These are phyloP conservation scores for Pichia inconspicua DNA, from an alignment of 1,139 yeast species.

Conservation along the genomic window DNA sequence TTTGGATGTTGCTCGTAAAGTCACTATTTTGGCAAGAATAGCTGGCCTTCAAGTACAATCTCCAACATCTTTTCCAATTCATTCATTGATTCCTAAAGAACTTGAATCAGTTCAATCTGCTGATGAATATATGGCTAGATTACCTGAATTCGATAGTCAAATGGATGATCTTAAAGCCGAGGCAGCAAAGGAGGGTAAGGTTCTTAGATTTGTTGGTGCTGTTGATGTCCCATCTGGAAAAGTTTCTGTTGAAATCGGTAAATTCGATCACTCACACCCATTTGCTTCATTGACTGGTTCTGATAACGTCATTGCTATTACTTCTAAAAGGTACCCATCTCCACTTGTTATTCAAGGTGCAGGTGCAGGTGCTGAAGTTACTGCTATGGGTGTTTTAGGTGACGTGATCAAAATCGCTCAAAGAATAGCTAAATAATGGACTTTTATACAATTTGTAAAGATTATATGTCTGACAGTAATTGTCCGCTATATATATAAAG, in stretches of 20 bases:
- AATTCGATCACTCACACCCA: slow-evolving; percentile 82
- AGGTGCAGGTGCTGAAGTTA: slow-evolving; percentile 98
- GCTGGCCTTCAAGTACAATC: slow-evolving; percentile 80
- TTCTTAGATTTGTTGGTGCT: slow-evolving; percentile 85
- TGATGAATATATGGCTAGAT: slow-evolving; percentile 67
- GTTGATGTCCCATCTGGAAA: slow-evolving; percentile 65
- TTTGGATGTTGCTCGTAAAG: slow-evolving; percentile 95
- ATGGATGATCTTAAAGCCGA: slow-evolving; percentile 69
- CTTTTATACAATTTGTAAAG: too few relatives aligned
- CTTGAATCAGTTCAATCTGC: slow-evolving; percentile 69
- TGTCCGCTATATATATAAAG: too few relatives aligned
- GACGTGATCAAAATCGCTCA: slow-evolving; percentile 88
- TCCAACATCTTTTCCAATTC: slow-evolving; percentile 95
- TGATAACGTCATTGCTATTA: slow-evolving; percentile 89
- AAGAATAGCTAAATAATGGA: slow-evolving; percentile 45
- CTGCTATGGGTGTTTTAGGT: slow-evolving; percentile 96
- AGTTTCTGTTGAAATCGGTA: slow-evolving; percentile 82
- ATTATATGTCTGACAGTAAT: too few relatives aligned
- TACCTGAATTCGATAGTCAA: slow-evolving; percentile 77
- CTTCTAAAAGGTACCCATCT: slow-evolving; percentile 82
- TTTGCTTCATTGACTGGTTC: slow-evolving; percentile 94
- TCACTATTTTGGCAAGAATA: slow-evolving; percentile 87
- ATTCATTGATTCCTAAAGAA: slow-evolving; percentile 81
- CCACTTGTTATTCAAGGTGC: slow-evolving; percentile 97
- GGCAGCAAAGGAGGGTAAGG: slow-evolving; percentile 79